Base-by-base conservation (phyloP, 1,284 basidiomycete species). In the Papiliotrema flavescens region DNA sequence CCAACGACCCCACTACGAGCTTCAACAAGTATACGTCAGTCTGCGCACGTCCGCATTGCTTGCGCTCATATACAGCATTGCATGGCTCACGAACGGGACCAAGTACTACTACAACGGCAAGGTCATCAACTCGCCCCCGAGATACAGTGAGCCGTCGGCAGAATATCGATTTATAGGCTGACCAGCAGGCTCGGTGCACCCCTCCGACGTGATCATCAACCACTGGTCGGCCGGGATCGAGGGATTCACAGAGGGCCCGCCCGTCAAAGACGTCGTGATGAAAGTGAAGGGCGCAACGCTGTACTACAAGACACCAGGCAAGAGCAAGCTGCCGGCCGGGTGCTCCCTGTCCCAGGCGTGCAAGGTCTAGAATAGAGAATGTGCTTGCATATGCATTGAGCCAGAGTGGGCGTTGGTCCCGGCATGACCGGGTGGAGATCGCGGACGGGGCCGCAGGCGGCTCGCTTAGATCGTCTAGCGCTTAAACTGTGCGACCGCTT, bases 11-110 rank as follows among this genome's bases (percentile, higher is more conserved):
- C 13, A 50, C 41, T 8, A 26, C 23, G n/a, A 26, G 24, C 14
- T 62, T 54, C 42, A 54, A 62, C 55, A 57, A 51, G 23, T 62
- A 59, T 43, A 57, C 56, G 43, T 57, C 35, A 53, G 55, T 35
- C 8, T 24, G 49, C 15, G 14, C 28, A 42, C 3, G 7, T 28
- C 26, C 4, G n/a, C 19, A 8, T n/a, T 36, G 13, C n/a, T n/a
- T n/a, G n/a, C n/a, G 8, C 19, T 22, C 35, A 37, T 24, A 13
- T 11, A 3, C 48, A 57, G 48, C 13, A 62, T 62, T 28, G 54
- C 52, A n/a, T 62, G 60, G 60, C 45, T 53, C 26, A 53, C 60
- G 1, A 43, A 46, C 14, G 45, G 42, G 17, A 59, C 60, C 8
- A 40, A 45, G 17, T 45, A 54, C 47, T n/a, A 39, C 22, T 44